Base-by-base conservation (phyloP, 2,329 filamentous ascomycete genomes). In the Neofusicoccum sp. region DNA sequence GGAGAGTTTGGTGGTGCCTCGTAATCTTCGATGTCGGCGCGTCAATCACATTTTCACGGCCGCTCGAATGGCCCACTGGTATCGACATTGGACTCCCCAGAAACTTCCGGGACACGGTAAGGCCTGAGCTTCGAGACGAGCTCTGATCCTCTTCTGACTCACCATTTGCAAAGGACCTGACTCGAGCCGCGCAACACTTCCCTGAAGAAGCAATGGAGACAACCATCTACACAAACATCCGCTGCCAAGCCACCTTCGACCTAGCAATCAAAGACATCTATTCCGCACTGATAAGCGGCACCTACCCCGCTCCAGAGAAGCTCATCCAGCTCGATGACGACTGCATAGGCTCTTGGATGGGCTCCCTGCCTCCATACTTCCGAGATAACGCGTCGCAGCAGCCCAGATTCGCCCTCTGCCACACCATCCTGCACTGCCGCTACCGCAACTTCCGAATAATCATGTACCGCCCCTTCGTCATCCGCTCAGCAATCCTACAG, bases 1-100 rank as follows among this genome's bases (percentile, higher is more conserved):
- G 74, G 33, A 67, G 75, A 29, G 71, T 76, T 2, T 77, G 74
- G 72, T 77, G 74, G 74, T 69, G 67, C 2, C 64, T 77, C 2
- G 81, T 77, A 63, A 78, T 80, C 12, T 81, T 83, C 65, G 79
- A 80, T 60, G 77, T 78, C n/a, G 81, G 81, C 11, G 81, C 81
- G 8, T 78, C 79, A 22, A 79, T 83, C 56, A 83, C 81, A 0
- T 61, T 83, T 82, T 66, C 79, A 78, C 33, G 76, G 81, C 49
- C 81, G 80, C 1, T 74, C 82, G 61, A 74, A 79, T n/a, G 75
- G 79, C 59, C 81, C 79, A 74, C 78, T 11, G 76, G 76, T 47
- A 77, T 81, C 0, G 80, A 82, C 59, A 77, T 78, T 11, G 70
- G 73, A 0, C 67, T 80, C 1, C 80, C 80, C 0, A 68, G 76